These are phyloP conservation scores for Zea luxurians DNA, from an alignment of 176 grass and related monocot genomes.

Conservation along the genomic window DNA sequence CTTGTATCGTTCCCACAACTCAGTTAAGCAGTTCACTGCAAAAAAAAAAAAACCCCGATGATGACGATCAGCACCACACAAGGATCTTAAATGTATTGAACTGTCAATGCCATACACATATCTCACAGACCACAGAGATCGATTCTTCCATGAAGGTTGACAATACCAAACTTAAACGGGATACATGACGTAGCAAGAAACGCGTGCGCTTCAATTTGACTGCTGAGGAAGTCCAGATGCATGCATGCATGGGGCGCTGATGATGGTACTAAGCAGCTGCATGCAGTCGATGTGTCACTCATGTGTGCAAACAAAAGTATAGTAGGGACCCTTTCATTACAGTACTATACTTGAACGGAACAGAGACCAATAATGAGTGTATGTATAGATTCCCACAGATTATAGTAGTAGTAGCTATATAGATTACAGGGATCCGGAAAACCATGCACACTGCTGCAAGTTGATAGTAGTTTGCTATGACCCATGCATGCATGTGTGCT, in stretches of 20 bases:
- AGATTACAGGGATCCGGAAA: neutral
- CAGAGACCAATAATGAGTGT: no score
- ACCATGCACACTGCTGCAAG: slow-evolving; percentile 9
- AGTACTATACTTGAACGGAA: no score
- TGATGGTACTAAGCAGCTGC: neutral
- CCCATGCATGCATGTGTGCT: neutral
- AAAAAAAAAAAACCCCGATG: neutral
- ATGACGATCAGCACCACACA: neutral
- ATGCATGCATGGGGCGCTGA: neutral
- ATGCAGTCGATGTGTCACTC: no score
- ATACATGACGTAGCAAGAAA: neutral
- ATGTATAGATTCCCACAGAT: neutral
- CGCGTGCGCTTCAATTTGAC: neutral
- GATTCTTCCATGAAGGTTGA: neutral
- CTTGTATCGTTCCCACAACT: neutral
- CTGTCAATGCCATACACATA: neutral
- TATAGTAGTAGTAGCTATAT: neutral
- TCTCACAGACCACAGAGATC: neutral
- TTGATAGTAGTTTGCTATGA: neutral
- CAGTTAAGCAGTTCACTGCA: neutral
- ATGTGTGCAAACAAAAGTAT: neutral
- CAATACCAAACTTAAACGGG: neutral
- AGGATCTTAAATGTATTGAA: neutral
- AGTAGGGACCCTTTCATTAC: neutral
- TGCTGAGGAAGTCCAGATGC: neutral